Percentiles rank a stretch among this genome's conserved stretches.
Conservation (phyloP, 768 basidiomycete species). For the Tylopilus intermedius region DNA sequence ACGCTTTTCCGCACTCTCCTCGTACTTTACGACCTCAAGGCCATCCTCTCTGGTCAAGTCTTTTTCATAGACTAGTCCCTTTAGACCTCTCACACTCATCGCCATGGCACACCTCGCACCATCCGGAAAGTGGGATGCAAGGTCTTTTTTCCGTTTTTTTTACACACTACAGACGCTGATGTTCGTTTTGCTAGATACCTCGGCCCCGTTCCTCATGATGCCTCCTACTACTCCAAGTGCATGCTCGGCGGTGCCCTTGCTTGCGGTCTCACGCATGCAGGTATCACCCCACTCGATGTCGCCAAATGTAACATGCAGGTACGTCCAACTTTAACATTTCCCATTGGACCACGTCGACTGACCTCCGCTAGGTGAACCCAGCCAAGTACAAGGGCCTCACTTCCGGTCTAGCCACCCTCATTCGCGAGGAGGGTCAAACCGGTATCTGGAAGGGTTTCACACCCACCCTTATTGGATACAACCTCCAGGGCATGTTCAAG, state of each 20-base stretch:
- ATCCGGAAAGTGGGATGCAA: constrained; percentile 17
- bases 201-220: constrained; percentile 73
- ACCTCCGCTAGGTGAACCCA: constrained; percentile 58
- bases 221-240: constrained; percentile 75
- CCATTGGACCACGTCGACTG: not conserved
- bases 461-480: constrained; percentile 90
- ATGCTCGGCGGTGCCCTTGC: constrained; percentile 86
- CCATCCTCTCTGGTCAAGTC: not conserved
- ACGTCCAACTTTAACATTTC: not conserved
- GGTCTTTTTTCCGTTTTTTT: not conserved
- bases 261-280: constrained; percentile 85
- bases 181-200: constrained; percentile 41
- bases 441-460: constrained; percentile 95
- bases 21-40: too few species aligned
- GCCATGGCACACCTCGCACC: constrained; percentile 15
- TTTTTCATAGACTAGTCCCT: not conserved
- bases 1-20: too few species aligned
- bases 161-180: not conserved
- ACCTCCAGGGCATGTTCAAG: constrained; percentile 96
- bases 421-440: constrained; percentile 74
- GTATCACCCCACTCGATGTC: constrained; percentile 82
- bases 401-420: constrained; percentile 56
- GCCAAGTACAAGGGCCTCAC: constrained; percentile 66
- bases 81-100: not conserved
- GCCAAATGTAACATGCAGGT: constrained; percentile 87